Evolutionary conservation across 176 grass and related monocot genomes (phyloP), one percentile per base, ranked within the genome.

Genomic region (Rhynchospora breviuscula): DNA sequence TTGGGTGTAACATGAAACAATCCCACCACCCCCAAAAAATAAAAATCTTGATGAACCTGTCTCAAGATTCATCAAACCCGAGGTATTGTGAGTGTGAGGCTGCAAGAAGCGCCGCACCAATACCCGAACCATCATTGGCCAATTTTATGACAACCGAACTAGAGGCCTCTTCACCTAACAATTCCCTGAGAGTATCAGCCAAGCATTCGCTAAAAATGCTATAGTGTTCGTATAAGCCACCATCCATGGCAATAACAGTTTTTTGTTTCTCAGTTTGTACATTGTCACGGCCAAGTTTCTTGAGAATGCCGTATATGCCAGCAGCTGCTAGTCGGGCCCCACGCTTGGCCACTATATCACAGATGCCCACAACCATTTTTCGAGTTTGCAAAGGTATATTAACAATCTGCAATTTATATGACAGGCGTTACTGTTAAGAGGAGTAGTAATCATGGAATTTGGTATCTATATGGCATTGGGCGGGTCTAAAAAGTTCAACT

Each of bases 201-300:
- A 97, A 63, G 71, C 89, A 89, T 13, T 84, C 15, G 4, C 94
- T 91, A 81, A 97, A 97, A 70, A 90, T 97, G 76, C 83, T 91
- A 78, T 97, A 97, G 79, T 97, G 94, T 85, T 97, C 94, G 6
- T 87, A 97, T 8, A 97, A 84, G 23, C 94, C 94, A n/a, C 94
- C 94, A 43, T 97, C 94, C 68, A 97, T 87, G 53, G 94, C 86
- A 45, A 97, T 69, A 10, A 91, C 87, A 1, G 91, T 88, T 63
- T 85, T 89, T 57, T 89, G 84, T 62, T 87, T 66, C 35, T 83
- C 79, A 7, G 68, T 78, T n/a, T 67, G 33, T 45, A 86, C 65
- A 67, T 40, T 60, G 54, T 97, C 86, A 82, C 90, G 89, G 73
- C 87, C 91, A 52, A 93, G 86, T 84, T 93, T 97, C 86, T 93